Conservation (phyloP, 2,329 filamentous ascomycete genomes). For the Colletotrichum eremochloae region DNA sequence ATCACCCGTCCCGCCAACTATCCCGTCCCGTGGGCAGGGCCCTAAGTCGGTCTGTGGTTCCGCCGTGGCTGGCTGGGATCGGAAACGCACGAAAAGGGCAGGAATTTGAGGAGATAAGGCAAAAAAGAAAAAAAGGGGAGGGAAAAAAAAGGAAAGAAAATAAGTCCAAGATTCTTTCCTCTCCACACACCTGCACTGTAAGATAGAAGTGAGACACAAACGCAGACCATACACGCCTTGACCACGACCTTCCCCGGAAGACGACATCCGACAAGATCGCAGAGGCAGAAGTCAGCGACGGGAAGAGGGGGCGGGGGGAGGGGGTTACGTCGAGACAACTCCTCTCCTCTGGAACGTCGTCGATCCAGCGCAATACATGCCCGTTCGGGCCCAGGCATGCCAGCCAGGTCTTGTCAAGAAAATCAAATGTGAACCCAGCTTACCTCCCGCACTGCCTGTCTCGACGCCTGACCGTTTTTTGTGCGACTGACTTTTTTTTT, state of each 20-base stretch:
- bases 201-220: not conserved
- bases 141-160: not conserved
- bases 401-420: not conserved
- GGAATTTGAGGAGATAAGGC: not conserved
- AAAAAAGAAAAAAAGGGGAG: too few relatives aligned
- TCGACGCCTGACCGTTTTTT: not conserved
- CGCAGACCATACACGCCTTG: not conserved
- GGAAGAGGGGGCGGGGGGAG: not conserved
- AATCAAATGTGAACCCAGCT: not conserved
- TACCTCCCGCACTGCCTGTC: not conserved
- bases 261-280: not conserved
- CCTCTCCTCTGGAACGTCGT: not conserved
- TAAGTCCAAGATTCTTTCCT: not conserved
- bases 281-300: not conserved
- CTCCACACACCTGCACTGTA: not conserved
- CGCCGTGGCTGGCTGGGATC: conserved; percentile 2
- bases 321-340: not conserved
- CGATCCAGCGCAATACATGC: not conserved
- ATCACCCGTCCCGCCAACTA: not conserved
- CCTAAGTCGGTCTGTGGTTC: too few relatives aligned
- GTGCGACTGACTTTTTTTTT: not conserved
- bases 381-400: conserved; percentile 1
- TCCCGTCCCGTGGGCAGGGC: not conserved
- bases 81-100: not conserved
- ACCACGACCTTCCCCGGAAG: not conserved